Evolutionary conservation across 768 basidiomycete species (phyloP).

Genomic region (Mycena vulgaris): DNA sequence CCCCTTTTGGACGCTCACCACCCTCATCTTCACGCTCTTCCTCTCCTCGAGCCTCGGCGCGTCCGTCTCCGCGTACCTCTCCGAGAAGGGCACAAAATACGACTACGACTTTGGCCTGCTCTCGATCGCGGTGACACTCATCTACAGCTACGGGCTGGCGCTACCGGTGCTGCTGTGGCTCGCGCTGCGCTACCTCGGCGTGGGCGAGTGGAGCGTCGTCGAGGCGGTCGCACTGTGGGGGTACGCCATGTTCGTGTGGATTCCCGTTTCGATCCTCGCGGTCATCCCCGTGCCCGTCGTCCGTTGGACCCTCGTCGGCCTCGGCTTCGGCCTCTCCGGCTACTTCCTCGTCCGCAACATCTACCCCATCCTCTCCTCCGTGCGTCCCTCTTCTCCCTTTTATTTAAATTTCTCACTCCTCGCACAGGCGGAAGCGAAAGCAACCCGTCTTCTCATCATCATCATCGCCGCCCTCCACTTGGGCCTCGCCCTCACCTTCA

Average conservation of each 20-base stretch:
- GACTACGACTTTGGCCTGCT: slow-evolving; percentile 92
- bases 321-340: slow-evolving; percentile 86
- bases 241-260: slow-evolving; percentile 89
- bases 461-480: slow-evolving; percentile 83
- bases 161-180: slow-evolving; percentile 90
- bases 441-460: slow-evolving; percentile 87
- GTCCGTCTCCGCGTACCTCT: slow-evolving; percentile 42
- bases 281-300: slow-evolving; percentile 88
- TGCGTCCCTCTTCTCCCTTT: slow-evolving; percentile 54
- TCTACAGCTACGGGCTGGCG: slow-evolving; percentile 79
- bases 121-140: slow-evolving; percentile 77
- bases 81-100: slow-evolving; percentile 56
- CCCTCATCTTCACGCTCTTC: slow-evolving; percentile 93
- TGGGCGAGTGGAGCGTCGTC: slow-evolving; percentile 90
- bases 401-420: background rate
- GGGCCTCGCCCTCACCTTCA: slow-evolving; percentile 88
- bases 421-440: slow-evolving; percentile 86
- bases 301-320: slow-evolving; percentile 83
- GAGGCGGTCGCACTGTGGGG: slow-evolving; percentile 89
- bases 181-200: slow-evolving; percentile 86
- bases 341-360: slow-evolving; percentile 89
- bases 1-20: slow-evolving; percentile 66
- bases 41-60: slow-evolving; percentile 93
- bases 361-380: slow-evolving; percentile 90
- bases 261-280: slow-evolving; percentile 89